phyloP scores from a whole-genome alignment of 116 monocot genomes.

The Iris pallida region DNA sequence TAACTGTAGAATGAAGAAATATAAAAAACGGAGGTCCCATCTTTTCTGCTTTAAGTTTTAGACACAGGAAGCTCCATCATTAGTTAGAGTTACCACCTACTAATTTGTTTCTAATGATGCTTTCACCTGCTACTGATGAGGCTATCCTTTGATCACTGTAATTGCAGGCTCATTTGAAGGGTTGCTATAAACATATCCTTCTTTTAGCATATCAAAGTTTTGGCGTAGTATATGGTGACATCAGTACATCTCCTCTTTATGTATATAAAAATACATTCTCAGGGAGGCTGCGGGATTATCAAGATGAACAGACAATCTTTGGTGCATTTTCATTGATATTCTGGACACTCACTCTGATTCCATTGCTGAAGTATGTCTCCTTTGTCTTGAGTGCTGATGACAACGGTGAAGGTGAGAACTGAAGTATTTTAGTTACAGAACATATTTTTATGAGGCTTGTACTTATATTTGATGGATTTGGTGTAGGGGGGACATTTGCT shows the following conservation, averaged over 20 bases:
- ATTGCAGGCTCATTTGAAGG: slow-evolving; percentile 2
- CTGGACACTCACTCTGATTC: slow-evolving; percentile 43
- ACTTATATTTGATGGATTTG: slow-evolving; percentile 4
- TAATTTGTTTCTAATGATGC: too few species aligned
- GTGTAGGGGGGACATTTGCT: slow-evolving; percentile 34
- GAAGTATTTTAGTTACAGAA: neutral
- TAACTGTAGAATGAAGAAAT: too few species aligned
- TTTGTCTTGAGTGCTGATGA: slow-evolving; percentile 46
- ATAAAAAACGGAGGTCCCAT: too few species aligned
- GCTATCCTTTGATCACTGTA: too few species aligned
- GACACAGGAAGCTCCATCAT: too few species aligned
- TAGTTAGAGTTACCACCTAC: too few species aligned
- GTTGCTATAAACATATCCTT: slow-evolving; percentile 19
- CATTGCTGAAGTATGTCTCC: slow-evolving; percentile 41
- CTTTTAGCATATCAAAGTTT: slow-evolving; percentile 39
- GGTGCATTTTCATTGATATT: slow-evolving; percentile 49
- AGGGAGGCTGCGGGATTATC: slow-evolving; percentile 30
- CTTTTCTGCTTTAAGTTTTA: too few species aligned
- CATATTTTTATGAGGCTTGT: neutral
- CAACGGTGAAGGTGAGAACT: slow-evolving; percentile 38
- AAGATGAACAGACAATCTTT: slow-evolving; percentile 36
- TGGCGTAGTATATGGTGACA: slow-evolving; percentile 48
- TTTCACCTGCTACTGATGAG: too few species aligned
- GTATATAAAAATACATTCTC: slow-evolving; percentile 47
- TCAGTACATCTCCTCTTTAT: slow-evolving; percentile 43